Base-by-base conservation (phyloP, 2,329 filamentous ascomycete species). In the Myrmaecium sp. region DNA sequence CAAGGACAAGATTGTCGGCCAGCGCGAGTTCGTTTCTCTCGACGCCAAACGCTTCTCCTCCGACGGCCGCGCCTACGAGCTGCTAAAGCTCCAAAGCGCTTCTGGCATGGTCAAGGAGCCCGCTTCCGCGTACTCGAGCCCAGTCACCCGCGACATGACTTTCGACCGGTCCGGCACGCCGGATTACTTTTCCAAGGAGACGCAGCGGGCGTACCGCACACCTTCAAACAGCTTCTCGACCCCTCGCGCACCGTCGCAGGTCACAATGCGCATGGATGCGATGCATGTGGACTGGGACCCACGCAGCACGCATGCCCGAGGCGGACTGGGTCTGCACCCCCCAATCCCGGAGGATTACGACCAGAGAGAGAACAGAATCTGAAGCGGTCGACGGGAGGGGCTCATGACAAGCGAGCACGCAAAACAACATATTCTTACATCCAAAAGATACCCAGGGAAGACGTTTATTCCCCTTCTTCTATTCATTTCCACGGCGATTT, bases 11-110 rank as follows among this genome's bases (percentile, higher is more conserved):
- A 46, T 55, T 33, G 58, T 53, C 37, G 52, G 56, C 32, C 69
- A 76, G 45, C 69, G 70, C 40, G 86, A 95, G 49, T 95, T 94
- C 41, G 78, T 93, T 36, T 91, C 81, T 20, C 74, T 78, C 23
- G 86, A 94, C 46, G 82, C 83, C n/a, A 47, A 39, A 47, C 41
- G 32, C 27, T 46, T 42, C 30, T 47, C 38, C 22, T 40, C 39
- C 26, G 43, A 49, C 18, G 26, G 39, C 6, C 43, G 40, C 15
- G 39, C 44, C 19, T 54, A 42, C 34, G 51, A 55, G 30, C 27
- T 55, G 21, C 39, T 40, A 13, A 50, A 50, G 25, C 41, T 52
- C 22, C 17, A 21, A 27, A 21, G 24, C 24, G 25, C 27, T 17
- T 15, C 25, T 8, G 17, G 28, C 17, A 27, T 21, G 14, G 27